phyloP scores from a whole-genome alignment of 257 asterid genomes.

The Oldenlandia corymbosa region DNA sequence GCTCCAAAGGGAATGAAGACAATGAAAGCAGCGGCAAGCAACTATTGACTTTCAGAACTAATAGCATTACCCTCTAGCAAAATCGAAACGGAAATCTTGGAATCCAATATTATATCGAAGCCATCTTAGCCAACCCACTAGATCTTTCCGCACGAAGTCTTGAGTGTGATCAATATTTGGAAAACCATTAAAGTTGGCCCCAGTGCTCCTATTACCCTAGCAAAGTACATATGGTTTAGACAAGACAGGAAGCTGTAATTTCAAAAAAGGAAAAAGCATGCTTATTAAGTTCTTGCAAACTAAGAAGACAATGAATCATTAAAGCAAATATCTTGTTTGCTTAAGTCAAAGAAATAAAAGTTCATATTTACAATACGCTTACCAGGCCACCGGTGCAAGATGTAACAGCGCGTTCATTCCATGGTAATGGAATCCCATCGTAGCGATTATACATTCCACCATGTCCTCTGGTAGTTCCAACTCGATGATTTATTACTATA shows the following conservation, averaged over 20 bases:
- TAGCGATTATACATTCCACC: constrained; percentile 90
- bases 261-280: not conserved
- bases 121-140: constrained; percentile 75
- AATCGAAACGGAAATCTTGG: constrained; percentile 97
- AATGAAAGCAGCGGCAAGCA: not conserved
- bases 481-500: constrained; percentile 91
- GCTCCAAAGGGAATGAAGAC: constrained; percentile 1
- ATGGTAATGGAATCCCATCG: constrained; percentile 82
- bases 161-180: constrained; percentile 93
- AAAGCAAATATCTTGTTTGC: not conserved
- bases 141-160: constrained; percentile 74
- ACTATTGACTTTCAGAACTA: not conserved
- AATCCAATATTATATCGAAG: constrained; percentile 62
- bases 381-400: constrained; percentile 93
- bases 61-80: constrained; percentile 69
- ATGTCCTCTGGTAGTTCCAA: constrained; percentile 80
- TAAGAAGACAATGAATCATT: not conserved
- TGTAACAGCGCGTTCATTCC: constrained; percentile 94
- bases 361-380: constrained; percentile 12
- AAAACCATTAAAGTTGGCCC: constrained; percentile 82
- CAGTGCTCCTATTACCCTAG: constrained; percentile 85
- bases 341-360: not conserved
- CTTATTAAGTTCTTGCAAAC: not conserved
- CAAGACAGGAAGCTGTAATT: not conserved
- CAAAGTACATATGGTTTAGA: constrained; percentile 3